These are phyloP conservation scores for Pezicula neosporulosa DNA, from an alignment of 2,329 filamentous ascomycete genomes.

Conservation along the genomic window DNA sequence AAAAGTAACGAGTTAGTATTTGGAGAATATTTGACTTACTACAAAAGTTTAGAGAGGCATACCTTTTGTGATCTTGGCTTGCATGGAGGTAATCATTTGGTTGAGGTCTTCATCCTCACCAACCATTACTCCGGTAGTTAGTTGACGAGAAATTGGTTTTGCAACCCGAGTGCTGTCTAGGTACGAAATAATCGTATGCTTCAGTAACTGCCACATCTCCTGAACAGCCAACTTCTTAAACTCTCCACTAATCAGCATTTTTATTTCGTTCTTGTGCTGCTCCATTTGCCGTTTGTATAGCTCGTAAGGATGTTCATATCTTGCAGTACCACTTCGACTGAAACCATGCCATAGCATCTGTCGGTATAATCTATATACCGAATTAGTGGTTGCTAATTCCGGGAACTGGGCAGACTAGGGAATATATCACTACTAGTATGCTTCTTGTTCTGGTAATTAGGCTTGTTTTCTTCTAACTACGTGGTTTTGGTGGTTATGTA, in stretches of 20 bases:
- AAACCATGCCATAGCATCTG: constrained; percentile 23
- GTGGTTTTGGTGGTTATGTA: too few relatives aligned
- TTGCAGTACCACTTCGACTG: neutral
- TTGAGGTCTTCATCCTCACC: neutral
- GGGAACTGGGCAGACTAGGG: too few relatives aligned
- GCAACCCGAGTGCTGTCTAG: neutral
- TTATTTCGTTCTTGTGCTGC: neutral
- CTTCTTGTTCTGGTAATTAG: too few relatives aligned
- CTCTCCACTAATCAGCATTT: neutral
- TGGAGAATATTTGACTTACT: too few relatives aligned
- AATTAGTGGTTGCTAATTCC: too few relatives aligned
- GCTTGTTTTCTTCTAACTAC: too few relatives aligned
- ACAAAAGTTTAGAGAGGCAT: too few relatives aligned
- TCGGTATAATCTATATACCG: too few relatives aligned
- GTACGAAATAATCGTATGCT: neutral
- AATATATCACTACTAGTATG: too few relatives aligned
- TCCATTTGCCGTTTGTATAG: neutral
- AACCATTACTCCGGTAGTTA: neutral
- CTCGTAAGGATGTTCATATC: neutral
- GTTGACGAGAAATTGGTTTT: neutral
- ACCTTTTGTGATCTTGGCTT: too few relatives aligned
- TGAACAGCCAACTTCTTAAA: neutral
- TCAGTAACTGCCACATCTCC: neutral
- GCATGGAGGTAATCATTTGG: too few relatives aligned
- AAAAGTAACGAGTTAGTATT: too few relatives aligned